These are phyloP conservation scores for Coniochaeta ligniaria DNA, from an alignment of 2,329 filamentous ascomycete genomes.

Conservation along the genomic window DNA sequence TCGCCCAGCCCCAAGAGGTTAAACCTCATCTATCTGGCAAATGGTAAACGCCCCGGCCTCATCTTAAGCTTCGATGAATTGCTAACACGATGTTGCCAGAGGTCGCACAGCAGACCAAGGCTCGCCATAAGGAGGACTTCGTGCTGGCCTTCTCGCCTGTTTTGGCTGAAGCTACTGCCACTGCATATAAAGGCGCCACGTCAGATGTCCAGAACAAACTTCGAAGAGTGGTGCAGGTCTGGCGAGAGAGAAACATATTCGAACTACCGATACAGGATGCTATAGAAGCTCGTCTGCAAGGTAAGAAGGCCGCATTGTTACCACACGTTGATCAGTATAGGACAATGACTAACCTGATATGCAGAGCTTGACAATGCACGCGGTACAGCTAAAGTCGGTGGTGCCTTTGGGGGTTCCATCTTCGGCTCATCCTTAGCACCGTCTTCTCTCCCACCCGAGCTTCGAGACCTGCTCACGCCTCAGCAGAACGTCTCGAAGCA, in stretches of 20 bases:
- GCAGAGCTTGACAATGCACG: constrained; percentile 57
- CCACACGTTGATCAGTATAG: background rate
- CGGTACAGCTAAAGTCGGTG: constrained; percentile 42
- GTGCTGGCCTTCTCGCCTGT: constrained; percentile 85
- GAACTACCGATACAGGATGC: constrained; percentile 71
- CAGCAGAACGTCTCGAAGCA: constrained; percentile 71
- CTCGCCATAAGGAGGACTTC: constrained; percentile 87
- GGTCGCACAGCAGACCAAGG: constrained; percentile 93
- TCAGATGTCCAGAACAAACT: constrained; percentile 84
- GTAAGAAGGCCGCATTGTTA: constrained; percentile 36
- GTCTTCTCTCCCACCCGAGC: constrained; percentile 61
- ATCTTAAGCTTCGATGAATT: background rate
- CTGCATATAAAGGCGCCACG: constrained; percentile 85
- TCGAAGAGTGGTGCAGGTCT: constrained; percentile 85
- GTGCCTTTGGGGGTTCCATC: constrained; percentile 54
- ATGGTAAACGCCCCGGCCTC: constrained; percentile 54
- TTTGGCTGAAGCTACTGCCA: constrained; percentile 80
- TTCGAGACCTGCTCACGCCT: constrained; percentile 65
- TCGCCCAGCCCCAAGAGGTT: constrained; percentile 79
- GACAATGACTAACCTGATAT: constrained; percentile 7
- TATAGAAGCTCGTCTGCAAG: constrained; percentile 72
- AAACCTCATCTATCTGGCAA: constrained; percentile 89
- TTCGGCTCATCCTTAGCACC: constrained; percentile 52
- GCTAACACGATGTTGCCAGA: constrained; percentile 44
- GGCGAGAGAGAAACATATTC: constrained; percentile 82